Base-by-base conservation (phyloP, 331 rosid species). In the Stylosanthes scabra region DNA sequence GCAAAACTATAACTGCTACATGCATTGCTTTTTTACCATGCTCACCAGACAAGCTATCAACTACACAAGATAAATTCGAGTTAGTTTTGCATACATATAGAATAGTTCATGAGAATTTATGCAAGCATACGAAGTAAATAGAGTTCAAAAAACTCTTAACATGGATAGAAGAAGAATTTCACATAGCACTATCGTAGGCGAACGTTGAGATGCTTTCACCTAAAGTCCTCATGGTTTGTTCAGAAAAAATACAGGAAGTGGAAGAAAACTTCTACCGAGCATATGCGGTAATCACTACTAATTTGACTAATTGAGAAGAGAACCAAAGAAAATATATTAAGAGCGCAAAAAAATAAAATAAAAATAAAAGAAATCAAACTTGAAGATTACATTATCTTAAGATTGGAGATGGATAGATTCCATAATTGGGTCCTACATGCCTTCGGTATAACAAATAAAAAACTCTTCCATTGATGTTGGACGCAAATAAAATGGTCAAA, bases 1-100 rank as follows among this genome's bases (percentile, higher is more conserved):
- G 84, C 70, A 85, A 61, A 62, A 94, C 70, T 67, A 81, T 44
- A 41, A 81, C 25, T 55, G 83, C 86, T 64, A 83, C 62, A 59
- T 72, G 86, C 87, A 65, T 64, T 82, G 37, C 37, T 3, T 31
- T 31, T 5, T 5, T 2, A 31, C 37, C 37, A 31, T 27, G 83
- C 28, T 69, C 64, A 10, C 37, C 66, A 3, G 86, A 46, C 39
- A 86, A 68, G 69, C 39, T 63, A 12, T 90, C 42, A 78, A 41
- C 98, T 94, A 70, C 78, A 82, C 11, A 78, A 63, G 46, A 34
- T 16, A 14, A 60, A 57, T 47, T 54, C 25, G 74, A 12, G 41
- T n/a, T 49, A 55, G 0, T 34, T 61, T 20, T 55, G 65, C 63
- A 20, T 44, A 10, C 56, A 70, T 25, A 74, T 52, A 40, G 70